These are phyloP conservation scores for Zymoseptoria tritici DNA, from an alignment of 2,329 filamentous ascomycete species.

Conservation along the genomic window DNA sequence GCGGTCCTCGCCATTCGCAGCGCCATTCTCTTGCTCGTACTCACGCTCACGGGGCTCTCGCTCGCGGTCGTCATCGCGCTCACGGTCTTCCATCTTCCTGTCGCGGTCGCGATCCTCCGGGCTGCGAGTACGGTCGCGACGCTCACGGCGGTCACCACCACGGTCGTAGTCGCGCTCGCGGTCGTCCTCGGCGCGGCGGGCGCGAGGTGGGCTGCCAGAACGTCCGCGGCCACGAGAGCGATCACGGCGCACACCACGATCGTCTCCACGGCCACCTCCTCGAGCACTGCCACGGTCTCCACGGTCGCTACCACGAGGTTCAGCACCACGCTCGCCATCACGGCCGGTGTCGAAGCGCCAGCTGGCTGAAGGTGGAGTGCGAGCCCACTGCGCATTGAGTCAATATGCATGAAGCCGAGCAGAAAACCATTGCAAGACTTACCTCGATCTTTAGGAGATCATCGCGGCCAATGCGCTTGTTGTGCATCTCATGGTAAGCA, in stretches of 20 bases:
- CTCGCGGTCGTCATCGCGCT: slow-evolving; percentile 46
- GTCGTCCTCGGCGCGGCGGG: slow-evolving; percentile 66
- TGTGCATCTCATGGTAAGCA: slow-evolving; percentile 99
- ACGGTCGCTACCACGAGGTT: slow-evolving; percentile 18
- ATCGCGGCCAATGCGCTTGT: slow-evolving; percentile 94
- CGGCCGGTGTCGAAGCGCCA: slow-evolving; percentile 96
- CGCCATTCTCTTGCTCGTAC: slow-evolving; percentile 24
- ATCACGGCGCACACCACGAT: slow-evolving; percentile 44
- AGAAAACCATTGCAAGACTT: slow-evolving; percentile 26
- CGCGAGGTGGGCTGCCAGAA: slow-evolving; percentile 47
- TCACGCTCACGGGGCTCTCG: slow-evolving; percentile 50
- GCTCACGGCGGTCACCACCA: slow-evolving; percentile 61
- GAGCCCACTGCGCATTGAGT: slow-evolving; percentile 69
- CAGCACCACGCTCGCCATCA: slow-evolving; percentile 56
- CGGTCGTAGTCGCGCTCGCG: slow-evolving; percentile 62
- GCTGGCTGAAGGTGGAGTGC: slow-evolving; percentile 92
- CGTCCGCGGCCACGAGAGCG: slow-evolving; percentile 67
- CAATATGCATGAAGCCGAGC: slow-evolving; percentile 7
- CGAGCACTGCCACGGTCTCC: slow-evolving; percentile 47
- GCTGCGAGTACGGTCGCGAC: slow-evolving; percentile 63
- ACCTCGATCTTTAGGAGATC: slow-evolving; percentile 98
- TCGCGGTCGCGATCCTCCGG: slow-evolving; percentile 61
- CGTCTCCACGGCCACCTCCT: slow-evolving; percentile 51
- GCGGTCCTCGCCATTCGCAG: slow-evolving; percentile 70
- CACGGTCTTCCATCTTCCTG: slow-evolving; percentile 42